Conservation (phyloP, 2,329 filamentous ascomycete genomes). For the Cercospora sojina region DNA sequence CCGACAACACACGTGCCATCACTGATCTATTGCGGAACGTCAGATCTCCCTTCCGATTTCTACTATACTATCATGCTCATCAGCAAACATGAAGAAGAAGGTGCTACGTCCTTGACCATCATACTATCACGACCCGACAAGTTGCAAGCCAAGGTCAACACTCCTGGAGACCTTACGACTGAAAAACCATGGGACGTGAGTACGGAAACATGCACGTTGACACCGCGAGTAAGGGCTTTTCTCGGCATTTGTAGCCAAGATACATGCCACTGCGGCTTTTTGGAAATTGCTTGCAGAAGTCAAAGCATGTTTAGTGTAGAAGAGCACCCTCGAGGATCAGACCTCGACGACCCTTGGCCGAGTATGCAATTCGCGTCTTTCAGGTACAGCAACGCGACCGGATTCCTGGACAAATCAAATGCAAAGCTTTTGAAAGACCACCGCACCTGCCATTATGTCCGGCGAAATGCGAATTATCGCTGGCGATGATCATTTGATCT, state of each 20-base stretch:
- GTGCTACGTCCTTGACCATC: not conserved
- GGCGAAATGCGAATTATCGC: not conserved
- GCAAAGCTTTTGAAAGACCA: not conserved
- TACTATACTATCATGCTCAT: not conserved
- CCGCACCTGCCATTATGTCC: not conserved
- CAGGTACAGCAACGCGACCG: not conserved
- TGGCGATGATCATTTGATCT: not conserved
- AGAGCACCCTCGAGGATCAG: not conserved
- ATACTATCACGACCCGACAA: not conserved
- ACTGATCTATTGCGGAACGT: not conserved
- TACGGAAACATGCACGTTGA: not conserved
- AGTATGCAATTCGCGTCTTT: not conserved
- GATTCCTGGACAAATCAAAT: not conserved
- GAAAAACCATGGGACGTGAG: not conserved
- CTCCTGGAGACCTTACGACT: not conserved
- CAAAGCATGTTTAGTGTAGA: not conserved
- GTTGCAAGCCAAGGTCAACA: not conserved
- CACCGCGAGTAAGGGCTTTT: not conserved
- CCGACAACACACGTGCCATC: conserved; percentile 5
- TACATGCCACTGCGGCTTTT: not conserved
- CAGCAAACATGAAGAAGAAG: not conserved
- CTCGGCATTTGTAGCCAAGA: not conserved
- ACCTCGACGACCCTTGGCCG: not conserved
- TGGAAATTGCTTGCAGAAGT: not conserved
- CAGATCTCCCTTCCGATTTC: not conserved